Evolutionary conservation across 2,329 filamentous ascomycete genomes (phyloP), one percentile per base, ranked within the genome.

Genomic region (Neofusicoccum umdonicola): DNA sequence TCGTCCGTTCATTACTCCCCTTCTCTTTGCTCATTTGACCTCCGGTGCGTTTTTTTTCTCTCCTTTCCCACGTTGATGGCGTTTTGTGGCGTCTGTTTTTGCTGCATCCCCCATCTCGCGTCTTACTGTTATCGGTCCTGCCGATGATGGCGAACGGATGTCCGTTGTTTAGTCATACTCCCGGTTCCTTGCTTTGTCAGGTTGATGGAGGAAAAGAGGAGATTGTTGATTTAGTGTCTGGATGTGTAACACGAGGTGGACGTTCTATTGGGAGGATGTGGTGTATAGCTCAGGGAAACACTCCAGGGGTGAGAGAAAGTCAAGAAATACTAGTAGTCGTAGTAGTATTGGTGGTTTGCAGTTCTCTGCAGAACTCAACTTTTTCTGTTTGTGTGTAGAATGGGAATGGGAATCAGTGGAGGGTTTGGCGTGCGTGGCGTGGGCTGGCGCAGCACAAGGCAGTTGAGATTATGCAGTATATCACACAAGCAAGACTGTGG

Each of bases 251-350:
- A 39, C 19, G 8, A 17, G 41, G 39, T n/a, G 41, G 27, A 17
- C 15, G 19, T 12, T 34, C 31, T 58, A 58, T 44, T 45, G 39
- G 54, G 39, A 34, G 37, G 39, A 27, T 58, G 54, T 41, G 13
- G 39, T 5, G 44, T 58, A 17, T 44, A 44, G 41, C 35, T 19
- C 11, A 27, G 34, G 39, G 15, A 27, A 31, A 31, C 27, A 44
- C 22, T 37, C 37, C 17, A 41, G 52, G 17, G 27, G 15, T 12
- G 22, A n/a, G n/a, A 45, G 54, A 42, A 27, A 42, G 35, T 39
- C 50, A 56, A 41, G 52, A 42, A 27, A 56, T 56, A 41, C 22
- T 42, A 42, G 17, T 58, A 58, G 52, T 57, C 52, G 52, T 22
- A 42, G 39, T 44, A 15, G 54, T 45, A 58, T 44, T 58, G 54